Conservation (phyloP, 495 filamentous ascomycete genomes). For the Platismatia glauca region DNA sequence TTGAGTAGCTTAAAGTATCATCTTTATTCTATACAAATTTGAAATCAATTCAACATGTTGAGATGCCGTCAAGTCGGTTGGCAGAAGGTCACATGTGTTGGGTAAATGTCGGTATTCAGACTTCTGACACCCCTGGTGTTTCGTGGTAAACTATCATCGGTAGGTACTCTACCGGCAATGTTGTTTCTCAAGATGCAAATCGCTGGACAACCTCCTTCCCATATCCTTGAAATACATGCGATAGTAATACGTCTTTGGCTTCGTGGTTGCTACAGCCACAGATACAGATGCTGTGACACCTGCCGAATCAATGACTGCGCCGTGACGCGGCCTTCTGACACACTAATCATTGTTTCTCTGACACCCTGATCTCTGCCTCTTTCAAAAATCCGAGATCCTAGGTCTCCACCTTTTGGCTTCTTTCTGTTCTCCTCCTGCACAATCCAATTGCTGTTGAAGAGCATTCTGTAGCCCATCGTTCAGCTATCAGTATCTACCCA, state of each 20-base stretch:
- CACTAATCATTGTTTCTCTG: not conserved
- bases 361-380: not conserved
- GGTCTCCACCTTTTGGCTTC: not conserved
- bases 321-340: not conserved
- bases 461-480: not conserved
- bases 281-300: not conserved
- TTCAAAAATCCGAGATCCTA: not conserved
- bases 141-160: too few relatives aligned
- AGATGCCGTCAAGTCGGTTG: too few relatives aligned
- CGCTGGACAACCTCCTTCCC: not conserved
- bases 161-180: too few relatives aligned
- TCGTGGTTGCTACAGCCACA: not conserved
- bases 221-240: not conserved
- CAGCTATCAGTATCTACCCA: slow-evolving; percentile 53
- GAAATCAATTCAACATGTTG: too few relatives aligned
- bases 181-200: not conserved
- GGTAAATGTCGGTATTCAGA: too few relatives aligned
- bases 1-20: too few relatives aligned
- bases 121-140: too few relatives aligned
- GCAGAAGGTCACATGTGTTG: too few relatives aligned
- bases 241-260: not conserved
- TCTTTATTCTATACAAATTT: too few relatives aligned
- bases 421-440: not conserved
- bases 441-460: not conserved
- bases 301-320: not conserved